phyloP scores from a whole-genome alignment of 163 green algal species.

The Chloromonas sp. region DNA sequence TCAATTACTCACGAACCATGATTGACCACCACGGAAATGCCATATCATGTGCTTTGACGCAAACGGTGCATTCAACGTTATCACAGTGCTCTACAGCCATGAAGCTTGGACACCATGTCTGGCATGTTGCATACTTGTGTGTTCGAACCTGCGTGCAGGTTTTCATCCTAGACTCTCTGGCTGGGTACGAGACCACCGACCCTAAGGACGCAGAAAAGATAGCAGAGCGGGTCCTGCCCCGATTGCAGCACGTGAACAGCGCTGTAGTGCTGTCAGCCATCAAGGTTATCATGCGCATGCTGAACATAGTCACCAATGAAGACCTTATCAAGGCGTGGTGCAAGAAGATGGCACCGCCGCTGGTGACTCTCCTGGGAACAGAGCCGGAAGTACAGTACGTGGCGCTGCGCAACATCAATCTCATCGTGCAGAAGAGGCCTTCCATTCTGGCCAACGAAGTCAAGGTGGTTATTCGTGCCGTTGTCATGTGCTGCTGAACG shows the following conservation, averaged over 20 bases:
- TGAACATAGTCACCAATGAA: conserved; percentile 59
- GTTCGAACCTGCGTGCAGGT: conserved; percentile 56
- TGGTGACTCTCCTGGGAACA: conserved; percentile 91
- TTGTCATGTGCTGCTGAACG: too few relatives aligned
- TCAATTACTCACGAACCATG: too few relatives aligned
- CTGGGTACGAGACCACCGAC: conserved; percentile 65
- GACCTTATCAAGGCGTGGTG: conserved; percentile 50
- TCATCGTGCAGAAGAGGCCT: conserved; percentile 86
- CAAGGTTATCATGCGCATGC: conserved; percentile 83
- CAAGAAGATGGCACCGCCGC: conserved; percentile 91
- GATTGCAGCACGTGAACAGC: conserved; percentile 95
- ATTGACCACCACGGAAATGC: too few relatives aligned
- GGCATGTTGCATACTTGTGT: too few relatives aligned
- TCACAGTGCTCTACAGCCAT: too few relatives aligned
- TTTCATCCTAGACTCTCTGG: conserved; percentile 94
- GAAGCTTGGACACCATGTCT: too few relatives aligned
- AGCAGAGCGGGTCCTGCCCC: conserved; percentile 75
- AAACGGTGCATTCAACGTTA: too few relatives aligned
- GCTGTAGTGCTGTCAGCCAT: conserved; percentile 94
- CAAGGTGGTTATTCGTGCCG: conserved; percentile 63
- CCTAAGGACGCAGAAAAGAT: conserved; percentile 86
- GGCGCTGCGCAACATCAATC: conserved; percentile 93
- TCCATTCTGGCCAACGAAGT: conserved; percentile 86
- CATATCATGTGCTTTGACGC: too few relatives aligned
- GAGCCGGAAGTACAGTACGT: conserved; percentile 98